These are phyloP conservation scores for Macrophomina pseudophaseolina DNA, from an alignment of 2,329 filamentous ascomycete species.

Conservation along the genomic window DNA sequence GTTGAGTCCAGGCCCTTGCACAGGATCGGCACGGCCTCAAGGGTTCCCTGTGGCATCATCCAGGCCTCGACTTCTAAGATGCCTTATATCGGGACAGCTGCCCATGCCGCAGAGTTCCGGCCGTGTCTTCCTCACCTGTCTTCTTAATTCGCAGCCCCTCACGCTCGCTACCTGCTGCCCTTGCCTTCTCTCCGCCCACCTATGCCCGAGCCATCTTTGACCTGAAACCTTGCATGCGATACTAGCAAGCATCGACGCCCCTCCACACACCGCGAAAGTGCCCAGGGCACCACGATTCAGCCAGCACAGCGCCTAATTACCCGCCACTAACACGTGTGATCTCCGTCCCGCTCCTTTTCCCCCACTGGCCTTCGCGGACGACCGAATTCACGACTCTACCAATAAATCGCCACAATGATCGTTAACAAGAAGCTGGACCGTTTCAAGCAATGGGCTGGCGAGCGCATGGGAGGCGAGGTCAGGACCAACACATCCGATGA, in stretches of 20 bases:
- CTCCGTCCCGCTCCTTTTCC: slow-evolving; percentile 23
- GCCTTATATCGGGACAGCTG: slow-evolving; percentile 22
- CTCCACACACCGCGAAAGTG: slow-evolving; percentile 23
- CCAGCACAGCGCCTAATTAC: slow-evolving; percentile 23
- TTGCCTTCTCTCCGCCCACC: slow-evolving; percentile 17
- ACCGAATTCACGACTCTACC: neutral
- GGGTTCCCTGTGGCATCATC: slow-evolving; percentile 25
- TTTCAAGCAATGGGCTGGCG: slow-evolving; percentile 96
- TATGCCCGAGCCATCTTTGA: neutral
- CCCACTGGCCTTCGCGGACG: slow-evolving; percentile 6
- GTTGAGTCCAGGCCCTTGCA: slow-evolving; percentile 15
- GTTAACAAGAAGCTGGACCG: slow-evolving; percentile 90
- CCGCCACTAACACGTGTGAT: slow-evolving; percentile 24
- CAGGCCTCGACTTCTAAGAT: slow-evolving; percentile 7
- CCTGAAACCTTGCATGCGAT: slow-evolving; percentile 24
- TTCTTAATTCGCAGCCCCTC: slow-evolving; percentile 10
- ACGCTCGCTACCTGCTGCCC: slow-evolving; percentile 17
- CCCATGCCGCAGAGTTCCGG: slow-evolving; percentile 22
- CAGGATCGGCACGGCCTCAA: slow-evolving; percentile 15
- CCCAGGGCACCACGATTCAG: slow-evolving; percentile 21
- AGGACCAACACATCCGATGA: slow-evolving; percentile 88
- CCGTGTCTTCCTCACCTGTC: slow-evolving; percentile 4
- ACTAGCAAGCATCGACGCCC: slow-evolving; percentile 21
- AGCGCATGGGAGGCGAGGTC: slow-evolving; percentile 91
- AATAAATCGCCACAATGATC: slow-evolving; percentile 54